A percentile compares a stretch with the other conserved stretches of the same genome.
Evolutionary conservation across 129 eudicot species (phyloP).

Genomic region (Oenanthe sinensis): DNA sequence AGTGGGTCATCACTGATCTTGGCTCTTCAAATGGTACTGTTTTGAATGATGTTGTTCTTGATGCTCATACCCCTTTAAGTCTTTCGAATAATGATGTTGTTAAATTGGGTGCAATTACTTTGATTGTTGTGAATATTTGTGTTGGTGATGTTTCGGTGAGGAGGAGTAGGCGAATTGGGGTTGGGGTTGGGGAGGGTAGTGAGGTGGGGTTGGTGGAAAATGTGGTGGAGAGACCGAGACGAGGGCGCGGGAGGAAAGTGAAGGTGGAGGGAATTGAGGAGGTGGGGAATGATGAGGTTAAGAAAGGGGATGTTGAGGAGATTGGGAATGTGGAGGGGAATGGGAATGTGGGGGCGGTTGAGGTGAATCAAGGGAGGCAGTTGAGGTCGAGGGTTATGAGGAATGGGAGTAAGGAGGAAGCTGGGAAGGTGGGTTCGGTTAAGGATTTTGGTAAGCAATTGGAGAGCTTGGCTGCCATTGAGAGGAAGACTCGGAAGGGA

Average conservation of each 20-base stretch:
- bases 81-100: conserved; percentile 51
- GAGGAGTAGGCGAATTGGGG: conserved; percentile 27
- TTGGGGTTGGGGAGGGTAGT: conserved; percentile 11
- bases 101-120: conserved; percentile 61
- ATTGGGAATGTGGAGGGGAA: not conserved
- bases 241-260: conserved; percentile 23
- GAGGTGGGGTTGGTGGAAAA: conserved; percentile 13
- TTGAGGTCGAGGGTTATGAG: conserved; percentile 9
- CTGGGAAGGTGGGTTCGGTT: not conserved
- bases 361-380: not conserved
- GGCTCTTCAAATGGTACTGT: conserved; percentile 72
- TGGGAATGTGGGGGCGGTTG: not conserved
- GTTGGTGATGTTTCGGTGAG: not conserved
- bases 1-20: conserved; percentile 52
- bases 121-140: conserved; percentile 27
- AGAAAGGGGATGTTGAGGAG: conserved; percentile 6
- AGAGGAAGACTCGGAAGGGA: conserved; percentile 16
- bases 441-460: not conserved
- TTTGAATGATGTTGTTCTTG: conserved; percentile 28
- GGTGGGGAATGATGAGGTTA: not conserved
- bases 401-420: conserved; percentile 13
- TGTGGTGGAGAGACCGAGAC: conserved; percentile 24
- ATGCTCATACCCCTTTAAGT: conserved; percentile 15
- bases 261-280: conserved; percentile 2
- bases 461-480: conserved; percentile 19